Base-by-base conservation (phyloP, 495 filamentous ascomycete genomes). In the Lasiosphaeria miniovina region DNA sequence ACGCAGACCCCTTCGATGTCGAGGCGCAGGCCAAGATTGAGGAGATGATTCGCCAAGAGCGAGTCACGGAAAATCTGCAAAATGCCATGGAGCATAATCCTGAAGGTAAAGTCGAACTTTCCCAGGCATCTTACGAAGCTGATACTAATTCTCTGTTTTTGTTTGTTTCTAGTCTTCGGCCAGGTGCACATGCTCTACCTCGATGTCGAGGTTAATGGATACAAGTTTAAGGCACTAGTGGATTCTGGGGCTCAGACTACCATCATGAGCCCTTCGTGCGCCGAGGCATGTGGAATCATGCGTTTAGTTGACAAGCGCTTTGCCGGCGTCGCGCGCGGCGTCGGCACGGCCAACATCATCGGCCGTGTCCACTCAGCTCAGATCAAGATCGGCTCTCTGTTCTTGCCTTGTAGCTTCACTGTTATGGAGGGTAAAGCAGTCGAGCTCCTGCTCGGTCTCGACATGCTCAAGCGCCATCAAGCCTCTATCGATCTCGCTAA, bases 341-440 rank as follows among this genome's bases (percentile, higher is more conserved):
- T 99, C 14, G 94, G 94, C 17, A 96, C 92, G 2, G 95, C 94
- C 38, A 88, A 85, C 51, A 96, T 99, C 61, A 86, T 99, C 15
- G 94, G 94, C 41, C 91, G 93, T 33, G 94, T 99, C 0, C 94
- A 98, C 68, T 89, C 88, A 15, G 93, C 95, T 12, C 90, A 90
- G 71, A 93, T 98, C 70, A 90, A 89, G 75, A 96, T 99, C 63
- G 95, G 94, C 15, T 83, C 82, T 40, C 84, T 93, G 67, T 91
- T 90, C 68, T 82, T 99, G 53, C 85, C 93, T 0, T 97, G 92
- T 78, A 90, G 89, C 52, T 99, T 99, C 74, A 98, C 95, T n/a
- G 94, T 99, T 63, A 97, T 99, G 94, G 94, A 99, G 74, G 94
- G 94, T 40, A 99, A 98, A 74, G 86, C 90, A 59, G 94, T 98